Percentiles rank a stretch among this genome's conserved stretches.
These are phyloP conservation scores for Coprinopsis cinerea DNA, from an alignment of 768 basidiomycete species.

Conservation along the genomic window DNA sequence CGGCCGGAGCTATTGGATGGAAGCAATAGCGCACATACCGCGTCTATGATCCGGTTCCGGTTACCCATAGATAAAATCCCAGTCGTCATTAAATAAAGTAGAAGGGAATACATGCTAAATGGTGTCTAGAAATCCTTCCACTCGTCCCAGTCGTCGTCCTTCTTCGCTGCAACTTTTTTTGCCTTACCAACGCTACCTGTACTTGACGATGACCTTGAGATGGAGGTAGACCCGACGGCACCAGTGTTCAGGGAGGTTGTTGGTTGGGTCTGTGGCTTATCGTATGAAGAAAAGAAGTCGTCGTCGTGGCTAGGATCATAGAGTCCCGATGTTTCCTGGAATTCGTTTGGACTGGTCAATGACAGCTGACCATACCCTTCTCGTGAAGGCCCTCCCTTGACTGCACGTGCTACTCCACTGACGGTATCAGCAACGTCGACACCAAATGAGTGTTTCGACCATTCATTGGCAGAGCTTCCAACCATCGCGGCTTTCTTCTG, in stretches of 20 bases:
- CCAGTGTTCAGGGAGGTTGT: slow-evolving; percentile 6
- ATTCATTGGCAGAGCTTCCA: slow-evolving; percentile 64
- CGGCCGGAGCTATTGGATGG: slow-evolving; percentile 3
- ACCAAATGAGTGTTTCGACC: slow-evolving; percentile 72
- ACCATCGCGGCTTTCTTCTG: slow-evolving; percentile 56
- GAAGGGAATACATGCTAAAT: slow-evolving; percentile 3
- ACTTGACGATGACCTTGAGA: neutral
- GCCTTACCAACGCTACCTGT: slow-evolving; percentile 9
- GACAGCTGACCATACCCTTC: slow-evolving; percentile 46
- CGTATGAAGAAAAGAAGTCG: slow-evolving; percentile 49
- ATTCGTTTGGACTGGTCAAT: slow-evolving; percentile 31
- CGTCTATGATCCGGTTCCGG: neutral
- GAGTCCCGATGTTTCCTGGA: slow-evolving; percentile 53
- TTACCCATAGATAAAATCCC: neutral
- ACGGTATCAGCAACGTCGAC: slow-evolving; percentile 82
- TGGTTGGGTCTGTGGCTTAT: neutral
- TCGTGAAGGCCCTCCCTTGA: slow-evolving; percentile 53
- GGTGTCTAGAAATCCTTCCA: slow-evolving; percentile 71
- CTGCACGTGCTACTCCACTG: slow-evolving; percentile 59
- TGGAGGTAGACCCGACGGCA: slow-evolving; percentile 6
- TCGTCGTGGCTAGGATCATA: slow-evolving; percentile 59
- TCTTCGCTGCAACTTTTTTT: slow-evolving; percentile 28
- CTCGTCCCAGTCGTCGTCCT: slow-evolving; percentile 65
- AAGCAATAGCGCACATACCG: neutral
- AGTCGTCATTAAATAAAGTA: neutral